Conservation (phyloP, 768 basidiomycete species). For the Phaeotremella fagi region DNA sequence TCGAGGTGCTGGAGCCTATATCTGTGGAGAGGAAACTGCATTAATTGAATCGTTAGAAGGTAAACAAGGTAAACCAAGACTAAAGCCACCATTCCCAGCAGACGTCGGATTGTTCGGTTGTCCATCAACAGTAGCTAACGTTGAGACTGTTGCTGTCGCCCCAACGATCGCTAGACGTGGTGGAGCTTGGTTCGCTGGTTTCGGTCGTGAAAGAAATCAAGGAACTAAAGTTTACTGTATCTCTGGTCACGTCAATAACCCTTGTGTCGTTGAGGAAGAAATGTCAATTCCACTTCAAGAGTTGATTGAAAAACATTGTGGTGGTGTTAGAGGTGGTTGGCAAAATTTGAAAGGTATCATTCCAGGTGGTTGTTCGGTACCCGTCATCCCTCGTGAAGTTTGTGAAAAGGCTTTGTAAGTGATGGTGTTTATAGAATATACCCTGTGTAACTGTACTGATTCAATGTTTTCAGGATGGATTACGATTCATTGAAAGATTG, state of each 20-base stretch:
- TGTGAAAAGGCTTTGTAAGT: constrained; percentile 85
- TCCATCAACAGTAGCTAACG: constrained; percentile 95
- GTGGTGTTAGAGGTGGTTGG: constrained; percentile 92
- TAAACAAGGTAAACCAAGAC: constrained; percentile 94
- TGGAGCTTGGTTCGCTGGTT: constrained; percentile 80
- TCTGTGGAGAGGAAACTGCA: constrained; percentile 97
- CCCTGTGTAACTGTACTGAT: not conserved
- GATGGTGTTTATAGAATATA: not conserved
- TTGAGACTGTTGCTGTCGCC: constrained; percentile 96
- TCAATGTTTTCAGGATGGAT: constrained; percentile 67
- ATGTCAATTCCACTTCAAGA: constrained; percentile 97
- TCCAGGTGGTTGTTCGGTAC: constrained; percentile 91
- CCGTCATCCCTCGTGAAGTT: constrained; percentile 74
- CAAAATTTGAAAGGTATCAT: constrained; percentile 94
- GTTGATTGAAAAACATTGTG: constrained; percentile 92
- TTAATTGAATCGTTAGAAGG: constrained; percentile 95
- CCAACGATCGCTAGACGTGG: constrained; percentile 93
- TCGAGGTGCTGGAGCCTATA: constrained; percentile 95
- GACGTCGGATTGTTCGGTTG: constrained; percentile 97
- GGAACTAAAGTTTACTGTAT: constrained; percentile 98
- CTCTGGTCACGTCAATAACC: constrained; percentile 96
- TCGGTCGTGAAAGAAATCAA: constrained; percentile 85
- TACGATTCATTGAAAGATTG: constrained; percentile 96
- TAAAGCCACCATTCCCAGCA: constrained; percentile 98
- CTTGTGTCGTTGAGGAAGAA: constrained; percentile 96